Conservation (phyloP, 192 early-diverging fungal genomes). For the Coemansia nantahalensis region DNA sequence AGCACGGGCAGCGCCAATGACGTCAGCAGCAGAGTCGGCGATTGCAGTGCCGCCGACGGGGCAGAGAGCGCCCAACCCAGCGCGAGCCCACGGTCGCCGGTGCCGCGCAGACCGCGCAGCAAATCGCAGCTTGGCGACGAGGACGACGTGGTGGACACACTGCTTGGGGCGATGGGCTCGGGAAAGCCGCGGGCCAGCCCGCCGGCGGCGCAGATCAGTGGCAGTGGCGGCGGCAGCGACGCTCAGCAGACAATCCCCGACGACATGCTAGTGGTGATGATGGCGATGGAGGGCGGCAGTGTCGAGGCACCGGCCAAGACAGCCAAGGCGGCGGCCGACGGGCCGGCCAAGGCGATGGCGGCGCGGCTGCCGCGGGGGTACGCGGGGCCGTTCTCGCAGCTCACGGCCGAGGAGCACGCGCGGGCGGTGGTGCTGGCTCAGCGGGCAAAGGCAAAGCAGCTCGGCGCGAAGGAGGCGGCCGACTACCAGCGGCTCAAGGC, state of each 20-base stretch:
- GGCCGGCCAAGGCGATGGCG: conserved; percentile 10
- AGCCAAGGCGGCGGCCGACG: neutral
- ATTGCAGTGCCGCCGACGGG: too few species aligned
- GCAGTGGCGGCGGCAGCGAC: neutral
- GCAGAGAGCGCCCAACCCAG: neutral
- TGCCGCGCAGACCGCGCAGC: neutral
- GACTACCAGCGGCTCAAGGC: conserved; percentile 28
- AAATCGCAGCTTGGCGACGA: neutral
- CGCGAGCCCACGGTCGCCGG: neutral
- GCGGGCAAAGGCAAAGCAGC: conserved; percentile 4
- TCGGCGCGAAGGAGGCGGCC: conserved; percentile 9
- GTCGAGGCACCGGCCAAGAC: neutral
- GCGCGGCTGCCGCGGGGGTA: conserved; percentile 22
- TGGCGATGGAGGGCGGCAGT: conserved; percentile 30
- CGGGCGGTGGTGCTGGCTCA: conserved; percentile 16
- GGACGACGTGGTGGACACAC: conserved; percentile 37
- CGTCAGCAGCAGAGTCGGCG: neutral
- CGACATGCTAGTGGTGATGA: conserved; percentile 46
- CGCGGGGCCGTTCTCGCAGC: conserved; percentile 37
- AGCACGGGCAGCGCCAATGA: neutral
- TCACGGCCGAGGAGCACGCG: conserved; percentile 27
- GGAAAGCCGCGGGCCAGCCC: conserved; percentile 7
- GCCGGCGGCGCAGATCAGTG: neutral
- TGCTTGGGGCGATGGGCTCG: conserved; percentile 43
- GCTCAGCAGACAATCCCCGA: conserved; percentile 11